These are phyloP conservation scores for Penicillium sp. DNA, from an alignment of 2,329 filamentous ascomycete species.

Conservation along the genomic window DNA sequence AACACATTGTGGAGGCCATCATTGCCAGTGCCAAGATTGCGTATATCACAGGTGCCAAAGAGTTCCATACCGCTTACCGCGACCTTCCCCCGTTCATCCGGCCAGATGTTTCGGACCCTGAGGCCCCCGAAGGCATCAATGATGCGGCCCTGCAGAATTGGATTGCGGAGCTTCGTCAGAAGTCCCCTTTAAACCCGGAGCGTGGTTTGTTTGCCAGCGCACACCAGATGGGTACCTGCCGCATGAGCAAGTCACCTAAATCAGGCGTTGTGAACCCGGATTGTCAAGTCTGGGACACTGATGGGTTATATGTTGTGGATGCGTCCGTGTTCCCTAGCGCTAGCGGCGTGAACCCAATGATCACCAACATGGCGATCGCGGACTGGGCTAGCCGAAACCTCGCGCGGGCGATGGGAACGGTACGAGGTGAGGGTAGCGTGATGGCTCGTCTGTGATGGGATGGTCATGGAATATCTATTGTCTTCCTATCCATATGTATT, in stretches of 20 bases:
- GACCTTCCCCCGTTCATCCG: conserved; percentile 64
- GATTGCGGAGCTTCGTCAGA: conserved; percentile 49
- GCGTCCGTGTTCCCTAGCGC: conserved; percentile 52
- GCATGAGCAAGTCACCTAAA: conserved; percentile 45
- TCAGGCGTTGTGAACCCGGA: conserved; percentile 46
- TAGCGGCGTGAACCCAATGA: conserved; percentile 53
- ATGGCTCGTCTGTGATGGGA: conserved; percentile 25
- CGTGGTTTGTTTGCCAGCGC: conserved; percentile 45
- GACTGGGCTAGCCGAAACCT: conserved; percentile 47
- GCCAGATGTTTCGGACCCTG: conserved; percentile 22
- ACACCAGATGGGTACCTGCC: conserved; percentile 53
- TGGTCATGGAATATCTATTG: not conserved
- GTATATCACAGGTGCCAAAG: conserved; percentile 74
- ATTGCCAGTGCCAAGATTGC: conserved; percentile 71
- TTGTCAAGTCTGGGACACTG: conserved; percentile 48
- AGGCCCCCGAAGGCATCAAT: conserved; percentile 49
- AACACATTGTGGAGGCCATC: conserved; percentile 68
- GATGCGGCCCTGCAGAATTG: conserved; percentile 55
- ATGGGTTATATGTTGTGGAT: conserved; percentile 49
- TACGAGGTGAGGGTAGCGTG: conserved; percentile 9
- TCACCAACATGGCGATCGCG: conserved; percentile 52
- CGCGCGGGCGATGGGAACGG: conserved; percentile 29
- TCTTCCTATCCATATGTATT: not conserved
- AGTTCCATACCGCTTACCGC: conserved; percentile 67
- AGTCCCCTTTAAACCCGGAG: conserved; percentile 49